phyloP scores from a whole-genome alignment of 2,329 filamentous ascomycete species.

The Colletotrichum sp. region DNA sequence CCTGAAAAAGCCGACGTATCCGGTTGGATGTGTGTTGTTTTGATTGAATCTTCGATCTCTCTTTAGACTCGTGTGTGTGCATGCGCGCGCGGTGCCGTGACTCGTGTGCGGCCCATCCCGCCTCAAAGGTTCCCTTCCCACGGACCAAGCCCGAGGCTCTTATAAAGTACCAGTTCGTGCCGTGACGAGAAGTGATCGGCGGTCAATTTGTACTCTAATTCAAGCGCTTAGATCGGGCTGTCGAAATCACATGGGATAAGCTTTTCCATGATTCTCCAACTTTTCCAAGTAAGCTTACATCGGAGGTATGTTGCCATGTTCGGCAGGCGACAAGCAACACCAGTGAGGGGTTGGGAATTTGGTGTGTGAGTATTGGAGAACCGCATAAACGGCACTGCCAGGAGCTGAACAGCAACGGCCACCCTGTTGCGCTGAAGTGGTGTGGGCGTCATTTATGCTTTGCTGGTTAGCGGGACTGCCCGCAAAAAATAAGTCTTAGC shows the following conservation, averaged over 20 bases:
- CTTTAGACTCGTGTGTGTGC: background rate
- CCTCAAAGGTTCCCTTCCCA: background rate
- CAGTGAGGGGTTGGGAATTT: background rate
- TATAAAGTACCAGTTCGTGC: background rate
- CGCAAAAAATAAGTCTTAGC: background rate
- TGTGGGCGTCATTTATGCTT: background rate
- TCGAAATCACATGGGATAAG: background rate
- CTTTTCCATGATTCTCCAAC: background rate
- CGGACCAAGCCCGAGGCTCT: background rate
- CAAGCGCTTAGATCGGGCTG: background rate
- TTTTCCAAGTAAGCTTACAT: background rate
- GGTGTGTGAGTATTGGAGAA: background rate
- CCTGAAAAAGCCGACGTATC: background rate
- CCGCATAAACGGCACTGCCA: background rate
- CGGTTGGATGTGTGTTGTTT: background rate
- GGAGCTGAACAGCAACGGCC: background rate
- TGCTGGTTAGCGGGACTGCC: background rate
- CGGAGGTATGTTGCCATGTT: slow-evolving; percentile 9
- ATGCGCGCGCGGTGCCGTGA: background rate
- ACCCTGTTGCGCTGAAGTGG: background rate
- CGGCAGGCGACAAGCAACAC: background rate
- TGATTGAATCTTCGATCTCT: background rate
- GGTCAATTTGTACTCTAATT: background rate
- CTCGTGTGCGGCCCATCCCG: background rate
- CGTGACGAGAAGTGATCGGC: background rate